Percentiles rank a stretch among this genome's conserved stretches.
Evolutionary conservation across 345 rosid species (phyloP).

Genomic region (Kandelia obovata): DNA sequence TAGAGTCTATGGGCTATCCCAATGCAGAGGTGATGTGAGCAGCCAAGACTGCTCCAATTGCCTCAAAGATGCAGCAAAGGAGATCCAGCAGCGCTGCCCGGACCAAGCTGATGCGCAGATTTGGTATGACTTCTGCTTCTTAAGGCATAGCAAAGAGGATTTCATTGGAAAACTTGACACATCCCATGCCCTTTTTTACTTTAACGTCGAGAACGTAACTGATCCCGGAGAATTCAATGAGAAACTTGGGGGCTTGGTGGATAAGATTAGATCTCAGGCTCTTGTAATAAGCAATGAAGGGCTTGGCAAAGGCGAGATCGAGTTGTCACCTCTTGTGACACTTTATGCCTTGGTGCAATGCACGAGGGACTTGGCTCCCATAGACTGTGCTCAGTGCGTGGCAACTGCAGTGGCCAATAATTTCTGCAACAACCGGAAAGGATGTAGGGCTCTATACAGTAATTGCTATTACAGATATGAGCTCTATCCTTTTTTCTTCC

Average conservation of each 20-base stretch:
- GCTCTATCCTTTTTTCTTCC: slow-evolving; percentile 78
- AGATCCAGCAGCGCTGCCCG: slow-evolving; percentile 51
- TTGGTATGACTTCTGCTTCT: slow-evolving; percentile 68
- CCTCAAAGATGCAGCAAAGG: slow-evolving; percentile 54
- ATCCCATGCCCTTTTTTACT: slow-evolving; percentile 42
- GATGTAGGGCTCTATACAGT: slow-evolving; percentile 62
- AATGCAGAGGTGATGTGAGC: slow-evolving; percentile 74
- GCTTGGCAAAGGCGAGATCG: slow-evolving; percentile 56
- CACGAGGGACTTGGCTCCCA: slow-evolving; percentile 50
- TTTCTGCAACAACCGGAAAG: slow-evolving; percentile 48
- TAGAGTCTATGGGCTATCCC: slow-evolving; percentile 65
- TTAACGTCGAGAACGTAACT: slow-evolving; percentile 50
- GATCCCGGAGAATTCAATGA: slow-evolving; percentile 47
- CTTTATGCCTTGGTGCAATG: slow-evolving; percentile 69
- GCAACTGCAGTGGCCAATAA: slow-evolving; percentile 51
- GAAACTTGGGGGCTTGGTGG: slow-evolving; percentile 46
- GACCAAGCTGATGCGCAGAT: slow-evolving; percentile 57
- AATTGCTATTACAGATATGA: slow-evolving; percentile 74
- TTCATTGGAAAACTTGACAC: slow-evolving; percentile 58
- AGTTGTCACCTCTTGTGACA: slow-evolving; percentile 48
- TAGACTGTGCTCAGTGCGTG: slow-evolving; percentile 71
- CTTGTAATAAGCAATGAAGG: slow-evolving; percentile 42
- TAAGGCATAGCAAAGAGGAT: slow-evolving; percentile 39
- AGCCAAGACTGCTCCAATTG: slow-evolving; percentile 49
- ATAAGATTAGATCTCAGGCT: slow-evolving; percentile 48